Evolutionary conservation across 495 filamentous ascomycete genomes (phyloP), one percentile per base, ranked within the genome.

Genomic region (Trichoderma reesei): DNA sequence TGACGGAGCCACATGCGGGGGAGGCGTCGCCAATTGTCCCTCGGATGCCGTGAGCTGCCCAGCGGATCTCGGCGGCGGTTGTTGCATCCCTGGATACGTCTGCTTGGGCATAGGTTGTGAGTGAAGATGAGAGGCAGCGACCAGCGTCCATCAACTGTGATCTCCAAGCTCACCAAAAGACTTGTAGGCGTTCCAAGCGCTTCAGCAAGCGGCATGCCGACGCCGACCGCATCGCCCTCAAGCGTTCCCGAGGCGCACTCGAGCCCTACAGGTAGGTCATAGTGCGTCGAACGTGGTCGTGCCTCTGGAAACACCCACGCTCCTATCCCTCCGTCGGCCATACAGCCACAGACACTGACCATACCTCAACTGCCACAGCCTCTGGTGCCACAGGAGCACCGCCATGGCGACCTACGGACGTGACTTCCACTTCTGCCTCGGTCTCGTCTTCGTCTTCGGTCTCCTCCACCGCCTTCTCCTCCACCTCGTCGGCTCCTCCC

Each of bases 101-200:
- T 98, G 93, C 72, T 81, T 85, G n/a, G 81, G 82, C 34, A 80
- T 88, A 41, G 94, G 93, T 20, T 98, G 93, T 91, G 70, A 83
- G 85, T 82, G 62, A 59, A 37, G 62, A 36, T 5, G 34, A 59
- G 7, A 59, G 4, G 7, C 31, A 37, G 7, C 31, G 26, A 26
- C 7, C 14, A 18, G 18, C 18, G 44, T 20, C 9, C 9, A 18
- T 18, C 16, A 6, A 18, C 6, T 6, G 8, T 18, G 44, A 7
- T 5, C 16, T 63, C 18, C n/a, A 65, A 11, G 33, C 46, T 62
- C 38, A n/a, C 36, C n/a, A 16, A 3, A 42, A 9, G 26, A n/a
- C 13, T 48, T 26, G 18, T 59, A 79, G 73, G 74, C 67, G 68
- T 76, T 36, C 60, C 61, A n/a, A 68, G 65, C 59, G 64, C 67